phyloP scores from a whole-genome alignment of 306 rosid species.

The Hippophae tibetana region DNA sequence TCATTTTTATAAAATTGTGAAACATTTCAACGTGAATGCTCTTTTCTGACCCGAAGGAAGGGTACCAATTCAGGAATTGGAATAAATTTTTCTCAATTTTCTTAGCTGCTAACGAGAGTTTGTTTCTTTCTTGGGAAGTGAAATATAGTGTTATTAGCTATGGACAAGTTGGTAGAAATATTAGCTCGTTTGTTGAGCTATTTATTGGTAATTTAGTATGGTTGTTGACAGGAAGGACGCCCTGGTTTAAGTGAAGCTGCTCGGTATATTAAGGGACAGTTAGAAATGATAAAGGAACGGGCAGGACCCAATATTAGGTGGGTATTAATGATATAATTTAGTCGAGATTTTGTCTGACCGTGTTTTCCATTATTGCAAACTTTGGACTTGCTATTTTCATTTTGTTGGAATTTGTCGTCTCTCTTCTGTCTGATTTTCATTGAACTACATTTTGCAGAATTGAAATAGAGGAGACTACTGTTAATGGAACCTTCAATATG shows the following conservation, averaged over 20 bases:
- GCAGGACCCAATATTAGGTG: constrained; percentile 61
- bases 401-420: background rate
- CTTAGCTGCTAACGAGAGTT: constrained; percentile 1
- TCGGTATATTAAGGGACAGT: constrained; percentile 54
- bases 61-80: too few relatives aligned
- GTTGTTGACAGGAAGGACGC: constrained; percentile 69
- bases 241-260: constrained; percentile 86
- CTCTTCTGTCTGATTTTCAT: constrained; percentile 6
- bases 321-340: background rate
- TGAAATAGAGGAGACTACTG: constrained; percentile 78
- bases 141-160: background rate
- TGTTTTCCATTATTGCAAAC: background rate
- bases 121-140: background rate
- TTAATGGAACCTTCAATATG: constrained; percentile 89
- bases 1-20: too few relatives aligned
- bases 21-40: too few relatives aligned
- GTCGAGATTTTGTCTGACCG: background rate
- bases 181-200: constrained; percentile 20
- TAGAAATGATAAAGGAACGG: constrained; percentile 59
- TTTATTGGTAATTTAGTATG: constrained; percentile 14
- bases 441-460: constrained; percentile 39
- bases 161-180: constrained; percentile 2
- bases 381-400: background rate
- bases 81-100: background rate
- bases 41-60: too few relatives aligned